These are phyloP conservation scores for Tephrocybe sp. DNA, from an alignment of 768 basidiomycete genomes.

Conservation along the genomic window DNA sequence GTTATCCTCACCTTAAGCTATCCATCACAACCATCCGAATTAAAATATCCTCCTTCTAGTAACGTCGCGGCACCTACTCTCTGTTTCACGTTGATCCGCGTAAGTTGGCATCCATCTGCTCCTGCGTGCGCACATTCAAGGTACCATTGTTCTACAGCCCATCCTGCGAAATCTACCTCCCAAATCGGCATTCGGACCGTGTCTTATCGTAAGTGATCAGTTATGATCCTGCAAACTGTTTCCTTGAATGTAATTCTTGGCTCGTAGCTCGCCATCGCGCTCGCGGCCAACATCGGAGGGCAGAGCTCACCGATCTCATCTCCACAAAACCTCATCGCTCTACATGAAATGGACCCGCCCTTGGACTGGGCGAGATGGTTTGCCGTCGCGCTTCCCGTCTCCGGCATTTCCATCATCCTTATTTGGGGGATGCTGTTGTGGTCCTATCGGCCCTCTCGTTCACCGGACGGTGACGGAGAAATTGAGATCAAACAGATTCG, in stretches of 20 bases:
- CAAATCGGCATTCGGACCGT: constrained; percentile 84
- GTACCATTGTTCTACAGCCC: constrained; percentile 57
- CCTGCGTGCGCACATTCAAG: constrained; percentile 4
- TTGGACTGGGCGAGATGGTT: constrained; percentile 95
- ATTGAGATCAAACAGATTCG: constrained; percentile 85
- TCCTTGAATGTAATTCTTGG: background rate
- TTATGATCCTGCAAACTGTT: background rate
- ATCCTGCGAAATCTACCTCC: constrained; percentile 90
- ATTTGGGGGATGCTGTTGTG: constrained; percentile 91
- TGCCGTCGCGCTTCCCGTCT: constrained; percentile 89
- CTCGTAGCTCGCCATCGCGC: constrained; percentile 85
- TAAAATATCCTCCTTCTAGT: constrained; percentile 36
- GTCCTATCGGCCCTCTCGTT: constrained; percentile 73
- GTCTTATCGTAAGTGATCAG: constrained; percentile 77
- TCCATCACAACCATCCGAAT: constrained; percentile 4
- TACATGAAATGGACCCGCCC: constrained; percentile 81
- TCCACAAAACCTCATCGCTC: constrained; percentile 94
- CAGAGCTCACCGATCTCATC: constrained; percentile 98
- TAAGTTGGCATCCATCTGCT: constrained; percentile 37
- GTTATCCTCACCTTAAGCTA: constrained; percentile 9
- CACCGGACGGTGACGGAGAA: constrained; percentile 73
- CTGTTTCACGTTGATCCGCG: constrained; percentile 94
- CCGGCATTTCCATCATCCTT: constrained; percentile 77
- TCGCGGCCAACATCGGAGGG: constrained; percentile 98
- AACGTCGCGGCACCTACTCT: constrained; percentile 98